A percentile compares a stretch with the other conserved stretches of the same genome.
phyloP scores from a whole-genome alignment of 208 protist genomes.

The Willaertia magna region DNA sequence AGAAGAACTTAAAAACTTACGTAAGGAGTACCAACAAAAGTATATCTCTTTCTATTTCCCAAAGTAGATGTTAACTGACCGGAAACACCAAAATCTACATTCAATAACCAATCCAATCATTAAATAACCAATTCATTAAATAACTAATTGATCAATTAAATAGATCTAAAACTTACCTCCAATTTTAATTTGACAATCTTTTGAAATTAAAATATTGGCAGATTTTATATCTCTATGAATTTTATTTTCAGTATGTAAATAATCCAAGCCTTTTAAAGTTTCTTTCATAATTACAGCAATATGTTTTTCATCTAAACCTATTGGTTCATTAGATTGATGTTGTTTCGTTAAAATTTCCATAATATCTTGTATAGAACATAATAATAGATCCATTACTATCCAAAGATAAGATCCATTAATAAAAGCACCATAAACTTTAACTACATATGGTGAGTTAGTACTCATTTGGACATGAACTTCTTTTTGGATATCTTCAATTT shows the following conservation, averaged over 20 bases:
- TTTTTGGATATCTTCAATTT: constrained; percentile 79
- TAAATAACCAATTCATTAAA: background rate
- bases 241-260: constrained; percentile 60
- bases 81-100: constrained; percentile 70
- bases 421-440: constrained; percentile 60
- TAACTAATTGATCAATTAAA: background rate
- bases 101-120: background rate
- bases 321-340: background rate
- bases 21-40: constrained; percentile 70
- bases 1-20: background rate
- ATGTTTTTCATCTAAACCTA: constrained; percentile 38
- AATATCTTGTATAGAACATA: constrained; percentile 15
- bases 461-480: constrained; percentile 60
- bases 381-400: constrained; percentile 78
- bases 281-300: constrained; percentile 56
- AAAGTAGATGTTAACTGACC: constrained; percentile 47
- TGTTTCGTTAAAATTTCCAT: background rate
- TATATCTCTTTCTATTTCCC: constrained; percentile 46
- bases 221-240: constrained; percentile 82
- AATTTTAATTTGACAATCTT: constrained; percentile 51
- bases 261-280: constrained; percentile 55
- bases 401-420: constrained; percentile 62
- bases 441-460: constrained; percentile 52
- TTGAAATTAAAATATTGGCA: constrained; percentile 41
- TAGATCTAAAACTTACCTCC: background rate